Evolutionary conservation across 805 yeast genomes (phyloP), one percentile per base, ranked within the genome.

Genomic region (Torulaspora delbrueckii): DNA sequence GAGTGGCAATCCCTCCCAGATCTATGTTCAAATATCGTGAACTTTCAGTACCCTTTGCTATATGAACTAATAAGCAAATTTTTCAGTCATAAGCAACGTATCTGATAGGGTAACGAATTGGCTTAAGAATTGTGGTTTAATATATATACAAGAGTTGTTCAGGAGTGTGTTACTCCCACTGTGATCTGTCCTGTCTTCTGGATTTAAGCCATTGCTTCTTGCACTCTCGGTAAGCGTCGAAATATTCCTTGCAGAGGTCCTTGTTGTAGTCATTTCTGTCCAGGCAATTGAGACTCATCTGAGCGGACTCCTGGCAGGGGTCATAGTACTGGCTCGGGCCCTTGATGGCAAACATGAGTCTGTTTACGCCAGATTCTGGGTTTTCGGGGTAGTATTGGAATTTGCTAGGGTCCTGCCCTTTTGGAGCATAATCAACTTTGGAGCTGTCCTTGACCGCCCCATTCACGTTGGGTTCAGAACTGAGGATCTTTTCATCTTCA

Each of bases 191-290:
- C n/a, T 51, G 49, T 42, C 68, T 65, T 57, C 75, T 69, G 39
- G 69, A 63, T 9, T 49, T 59, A 60, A 76, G 66, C 90, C 90
- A 85, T 50, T 76, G 85, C 58, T 82, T 82, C 62, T 85, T 84
- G 68, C 99, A 91, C 59, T 91, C 99, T 48, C 91, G 74, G 63
- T 91, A 91, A 0, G 97, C 96, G 57, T 83, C 88, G 63, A 91
- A 93, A 60, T 86, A 91, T 48, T 85, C 95, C 63, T 68, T 78
- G 71, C 83, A 88, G 67, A 66, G 74, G 43, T 72, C 80, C 71
- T 73, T 78, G 71, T 78, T 87, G 71, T 78, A 82, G 55, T 82
- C 75, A 60, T 90, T 86, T 40, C 84, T 66, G 56, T 87, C 91
- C 63, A 91, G 71, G 58, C 99, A 91, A 53, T 77, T 78, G 53